Evolutionary conservation across 352 stramenopile species (phyloP), one percentile per base, ranked within the genome.

Genomic region (Phytophthora quininea): DNA sequence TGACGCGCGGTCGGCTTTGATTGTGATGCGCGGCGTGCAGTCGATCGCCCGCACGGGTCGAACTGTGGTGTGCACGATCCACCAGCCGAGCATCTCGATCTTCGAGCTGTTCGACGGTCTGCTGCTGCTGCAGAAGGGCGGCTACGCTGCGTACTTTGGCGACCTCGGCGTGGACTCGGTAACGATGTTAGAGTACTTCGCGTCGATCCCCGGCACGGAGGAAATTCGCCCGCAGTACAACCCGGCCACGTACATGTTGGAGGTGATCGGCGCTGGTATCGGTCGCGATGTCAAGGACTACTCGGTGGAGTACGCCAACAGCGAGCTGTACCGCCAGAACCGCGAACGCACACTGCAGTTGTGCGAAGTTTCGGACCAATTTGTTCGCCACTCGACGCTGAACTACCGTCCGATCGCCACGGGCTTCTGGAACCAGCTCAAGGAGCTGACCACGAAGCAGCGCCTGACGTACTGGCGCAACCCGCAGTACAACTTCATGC

Each of bases 91-190:
- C 70, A 76, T 86, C 29, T 82, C 81, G 29, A 95, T 98, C 55
- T 98, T 98, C 58, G 82, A 95, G 63, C 79, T 93, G 46, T 98
- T 98, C 65, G 93, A 98, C 63, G 74, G 83, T 47, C 65, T 98
- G 0, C 62, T 98, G 3, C 64, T 98, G 24, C 78, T 98, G 0
- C 89, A 95, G 58, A 69, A 61, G 14, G 80, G 77, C 29, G 77
- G 78, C 1, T 84, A 52, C 30, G 77, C 78, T 0, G 81, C 95
- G 0, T 98, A 92, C 65, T 97, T 97, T 59, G 92, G 93, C 40
- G 81, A 96, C 2, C 58, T 98, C 24, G 93, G 92, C 12, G 67
- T 95, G 29, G 76, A 96, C 12, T 89, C 77, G 9, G 74, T 68
- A 27, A 82, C 85, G 46, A 81, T 98, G 64, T 82, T 98, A 19